Evolutionary conservation across 805 yeast genomes (phyloP).

Genomic region (Yamadazyma takamatsuzukensis): DNA sequence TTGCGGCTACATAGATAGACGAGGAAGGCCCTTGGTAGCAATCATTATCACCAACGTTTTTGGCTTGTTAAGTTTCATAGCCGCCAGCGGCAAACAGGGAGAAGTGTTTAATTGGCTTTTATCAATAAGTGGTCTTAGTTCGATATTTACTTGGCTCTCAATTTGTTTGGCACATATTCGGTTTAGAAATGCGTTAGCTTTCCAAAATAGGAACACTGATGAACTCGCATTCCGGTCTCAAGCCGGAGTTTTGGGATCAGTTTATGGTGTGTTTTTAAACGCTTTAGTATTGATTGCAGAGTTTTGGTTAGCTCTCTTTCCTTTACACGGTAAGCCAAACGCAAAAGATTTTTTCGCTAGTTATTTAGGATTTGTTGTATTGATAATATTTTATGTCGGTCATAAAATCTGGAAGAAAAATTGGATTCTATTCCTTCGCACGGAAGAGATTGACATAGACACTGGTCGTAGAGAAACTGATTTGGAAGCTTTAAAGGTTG

Average conservation of each 20-base stretch:
- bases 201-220: constrained; percentile 31
- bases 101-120: constrained; percentile 38
- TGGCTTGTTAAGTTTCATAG: constrained; percentile 57
- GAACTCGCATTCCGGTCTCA: constrained; percentile 35
- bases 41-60: constrained; percentile 49
- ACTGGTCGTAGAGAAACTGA: constrained; percentile 42
- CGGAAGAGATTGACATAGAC: constrained; percentile 36
- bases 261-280: constrained; percentile 28
- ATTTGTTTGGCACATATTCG: constrained; percentile 38
- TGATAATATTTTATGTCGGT: constrained; percentile 33
- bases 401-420: constrained; percentile 39
- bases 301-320: constrained; percentile 41
- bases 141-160: constrained; percentile 40
- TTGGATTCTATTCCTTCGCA: constrained; percentile 34
- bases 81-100: constrained; percentile 39
- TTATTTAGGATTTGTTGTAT: constrained; percentile 37
- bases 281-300: constrained; percentile 38
- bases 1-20: constrained; percentile 67
- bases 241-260: constrained; percentile 36
- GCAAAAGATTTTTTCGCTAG: constrained; percentile 33
- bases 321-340: constrained; percentile 32
- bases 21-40: constrained; percentile 76
- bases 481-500: constrained; percentile 35
- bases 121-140: constrained; percentile 39
- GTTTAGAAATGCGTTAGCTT: constrained; percentile 35